Evolutionary conservation across 495 filamentous ascomycete species (phyloP).

Genomic region (Podospora didyma): DNA sequence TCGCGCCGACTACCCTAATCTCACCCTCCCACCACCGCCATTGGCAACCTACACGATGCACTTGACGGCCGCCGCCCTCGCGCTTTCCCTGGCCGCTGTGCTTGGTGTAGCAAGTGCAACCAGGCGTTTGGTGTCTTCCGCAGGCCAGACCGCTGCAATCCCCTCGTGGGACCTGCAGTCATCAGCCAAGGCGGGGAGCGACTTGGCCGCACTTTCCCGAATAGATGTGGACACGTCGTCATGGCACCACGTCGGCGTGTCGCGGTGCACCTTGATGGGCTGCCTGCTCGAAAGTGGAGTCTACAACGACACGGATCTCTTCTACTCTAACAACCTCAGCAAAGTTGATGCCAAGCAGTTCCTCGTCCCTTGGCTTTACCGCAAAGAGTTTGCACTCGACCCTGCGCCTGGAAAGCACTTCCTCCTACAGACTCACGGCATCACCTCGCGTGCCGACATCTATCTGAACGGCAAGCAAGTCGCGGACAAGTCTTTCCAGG

Average conservation of each 20-base stretch:
- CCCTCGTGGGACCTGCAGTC: conserved; percentile 57
- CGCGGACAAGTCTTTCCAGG: conserved; percentile 43
- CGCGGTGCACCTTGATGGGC: conserved; percentile 55
- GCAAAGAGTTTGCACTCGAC: conserved; percentile 49
- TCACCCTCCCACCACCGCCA: neutral
- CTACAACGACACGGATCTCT: conserved; percentile 53
- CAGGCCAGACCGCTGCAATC: conserved; percentile 41
- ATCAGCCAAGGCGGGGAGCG: conserved; percentile 28
- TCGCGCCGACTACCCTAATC: neutral
- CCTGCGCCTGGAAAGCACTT: conserved; percentile 41
- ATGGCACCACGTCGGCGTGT: conserved; percentile 48
- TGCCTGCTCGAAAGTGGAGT: conserved; percentile 51
- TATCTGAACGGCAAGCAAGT: conserved; percentile 56
- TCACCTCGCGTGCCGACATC: conserved; percentile 59
- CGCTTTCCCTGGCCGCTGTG: neutral
- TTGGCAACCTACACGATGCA: neutral
- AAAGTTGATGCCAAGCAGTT: conserved; percentile 44
- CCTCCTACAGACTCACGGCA: conserved; percentile 54
- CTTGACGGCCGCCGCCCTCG: neutral
- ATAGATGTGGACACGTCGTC: conserved; percentile 43
- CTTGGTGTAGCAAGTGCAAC: neutral
- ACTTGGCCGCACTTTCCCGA: conserved; percentile 41
- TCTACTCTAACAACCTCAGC: conserved; percentile 54
- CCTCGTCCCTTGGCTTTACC: conserved; percentile 56
- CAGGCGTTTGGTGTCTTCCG: conserved; percentile 4